Conservation (phyloP, 352 stramenopile genomes). For the Peronospora farinosa region DNA sequence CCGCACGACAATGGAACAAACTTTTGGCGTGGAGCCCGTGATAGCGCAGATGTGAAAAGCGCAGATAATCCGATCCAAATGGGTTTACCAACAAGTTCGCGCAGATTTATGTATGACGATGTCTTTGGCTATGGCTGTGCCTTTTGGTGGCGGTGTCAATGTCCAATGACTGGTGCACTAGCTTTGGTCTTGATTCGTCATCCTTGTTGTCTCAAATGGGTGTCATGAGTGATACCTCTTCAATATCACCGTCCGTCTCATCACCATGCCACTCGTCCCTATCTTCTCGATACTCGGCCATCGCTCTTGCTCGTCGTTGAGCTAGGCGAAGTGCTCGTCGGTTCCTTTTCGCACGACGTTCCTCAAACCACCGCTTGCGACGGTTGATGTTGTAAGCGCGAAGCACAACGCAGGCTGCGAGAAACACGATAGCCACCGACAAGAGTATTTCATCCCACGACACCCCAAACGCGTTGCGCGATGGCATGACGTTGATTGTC, state of each 20-base stretch:
- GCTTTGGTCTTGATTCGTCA: conserved; percentile 21
- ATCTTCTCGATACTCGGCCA: conserved; percentile 16
- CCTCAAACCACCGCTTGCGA: conserved; percentile 44
- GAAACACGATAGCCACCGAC: conserved; percentile 31
- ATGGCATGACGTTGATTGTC: background rate
- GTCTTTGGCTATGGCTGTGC: conserved; percentile 8
- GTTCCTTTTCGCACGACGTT: conserved; percentile 32
- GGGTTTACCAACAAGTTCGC: background rate
- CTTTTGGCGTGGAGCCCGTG: too few species aligned
- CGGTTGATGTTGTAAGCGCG: conserved; percentile 44
- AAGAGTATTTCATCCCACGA: conserved; percentile 40
- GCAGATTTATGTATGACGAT: background rate
- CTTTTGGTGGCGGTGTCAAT: conserved; percentile 8
- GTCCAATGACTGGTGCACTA: conserved; percentile 2
- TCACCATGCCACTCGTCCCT: conserved; percentile 26
- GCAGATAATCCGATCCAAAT: background rate
- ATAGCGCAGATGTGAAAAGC: too few species aligned
- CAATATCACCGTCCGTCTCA: conserved; percentile 20
- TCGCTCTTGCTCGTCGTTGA: conserved; percentile 19
- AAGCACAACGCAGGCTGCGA: conserved; percentile 41
- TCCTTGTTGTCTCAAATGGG: conserved; percentile 17
- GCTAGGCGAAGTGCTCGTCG: conserved; percentile 21
- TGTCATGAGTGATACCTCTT: conserved; percentile 46
- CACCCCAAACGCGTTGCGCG: conserved; percentile 19
- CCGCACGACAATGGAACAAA: too few species aligned